These are phyloP conservation scores for Candida ulmi DNA, from an alignment of 805 yeast genomes.

Conservation along the genomic window DNA sequence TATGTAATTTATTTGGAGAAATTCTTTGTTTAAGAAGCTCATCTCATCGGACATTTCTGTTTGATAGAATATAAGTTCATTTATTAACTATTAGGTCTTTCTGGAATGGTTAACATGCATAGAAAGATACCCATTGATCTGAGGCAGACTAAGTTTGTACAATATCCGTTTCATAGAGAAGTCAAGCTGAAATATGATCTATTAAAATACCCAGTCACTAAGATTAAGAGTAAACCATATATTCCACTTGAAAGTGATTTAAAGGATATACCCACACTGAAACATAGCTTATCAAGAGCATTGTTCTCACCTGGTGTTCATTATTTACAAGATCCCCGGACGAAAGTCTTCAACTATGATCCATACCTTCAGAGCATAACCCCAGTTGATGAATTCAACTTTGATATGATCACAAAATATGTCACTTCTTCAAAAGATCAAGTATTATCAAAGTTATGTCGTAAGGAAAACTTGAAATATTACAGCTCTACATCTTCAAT, in stretches of 20 bases:
- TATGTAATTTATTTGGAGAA: too few species aligned
- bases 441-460: constrained; percentile 43
- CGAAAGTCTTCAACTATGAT: constrained; percentile 65
- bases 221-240: constrained; percentile 1
- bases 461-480: constrained; percentile 29
- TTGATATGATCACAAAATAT: constrained; percentile 48
- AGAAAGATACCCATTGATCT: background rate
- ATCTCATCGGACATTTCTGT: too few species aligned
- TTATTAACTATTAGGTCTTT: too few species aligned
- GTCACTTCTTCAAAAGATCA: constrained; percentile 65
- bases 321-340: constrained; percentile 69
- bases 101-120: background rate
- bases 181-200: too few species aligned
- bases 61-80: too few species aligned
- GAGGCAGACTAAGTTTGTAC: background rate
- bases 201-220: background rate
- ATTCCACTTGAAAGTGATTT: too few species aligned
- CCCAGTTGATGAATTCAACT: constrained; percentile 61
- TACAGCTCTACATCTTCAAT: constrained; percentile 85
- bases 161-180: background rate
- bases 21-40: too few species aligned
- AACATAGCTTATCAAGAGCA: constrained; percentile 64
- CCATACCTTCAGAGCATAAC: constrained; percentile 55
- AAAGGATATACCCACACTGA: constrained; percentile 26
- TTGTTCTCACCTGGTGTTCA: constrained; percentile 81